Evolutionary conservation across 345 rosid genomes (phyloP), one percentile per base, ranked within the genome.

Genomic region (Rubroshorea leprosula): DNA sequence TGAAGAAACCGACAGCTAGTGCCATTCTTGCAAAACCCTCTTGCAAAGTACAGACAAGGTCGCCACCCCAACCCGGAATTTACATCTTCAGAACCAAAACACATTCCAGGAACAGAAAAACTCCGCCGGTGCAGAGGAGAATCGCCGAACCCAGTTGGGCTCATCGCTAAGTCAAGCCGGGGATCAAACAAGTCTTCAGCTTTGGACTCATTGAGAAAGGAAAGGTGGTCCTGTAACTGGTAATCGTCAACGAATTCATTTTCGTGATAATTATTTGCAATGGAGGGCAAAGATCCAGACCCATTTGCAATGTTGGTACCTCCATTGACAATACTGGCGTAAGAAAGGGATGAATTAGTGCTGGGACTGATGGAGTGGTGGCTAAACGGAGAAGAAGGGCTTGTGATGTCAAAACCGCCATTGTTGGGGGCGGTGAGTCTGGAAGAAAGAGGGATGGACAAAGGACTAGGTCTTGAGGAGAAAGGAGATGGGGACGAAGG

Each of bases 21-120:
- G 22, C 89, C 92, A 55, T 85, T 83, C 68, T 83, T 85, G 66
- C 89, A 80, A 66, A 76, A 83, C 56, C 92, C 92, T 68, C 80
- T 76, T 3, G 85, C 74, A 39, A 70, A 86, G 56, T 78, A 84
- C 61, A 77, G 69, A 58, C 89, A 82, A 1, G 85, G 85, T 63
- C 76, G 73, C 88, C 84, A 80, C 16, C 83, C 86, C 27, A 82
- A 43, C 54, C 79, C 83, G 7, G 81, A 73, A 68, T 46, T 68
- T 22, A 63, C 57, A 26, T 83, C 89, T 6, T 80, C 85, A 13
- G 64, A 63, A 16, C 83, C 75, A 41, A 66, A 71, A 45, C 69
- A 79, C 63, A 66, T 53, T 11, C 75, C 87, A 14, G 74, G 73
- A 19, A 82, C 80, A 1, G 83, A 78, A 61, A 68, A 68, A 67